These are phyloP conservation scores for Cyclocybe aegerita DNA, from an alignment of 768 basidiomycete species.

Conservation along the genomic window DNA sequence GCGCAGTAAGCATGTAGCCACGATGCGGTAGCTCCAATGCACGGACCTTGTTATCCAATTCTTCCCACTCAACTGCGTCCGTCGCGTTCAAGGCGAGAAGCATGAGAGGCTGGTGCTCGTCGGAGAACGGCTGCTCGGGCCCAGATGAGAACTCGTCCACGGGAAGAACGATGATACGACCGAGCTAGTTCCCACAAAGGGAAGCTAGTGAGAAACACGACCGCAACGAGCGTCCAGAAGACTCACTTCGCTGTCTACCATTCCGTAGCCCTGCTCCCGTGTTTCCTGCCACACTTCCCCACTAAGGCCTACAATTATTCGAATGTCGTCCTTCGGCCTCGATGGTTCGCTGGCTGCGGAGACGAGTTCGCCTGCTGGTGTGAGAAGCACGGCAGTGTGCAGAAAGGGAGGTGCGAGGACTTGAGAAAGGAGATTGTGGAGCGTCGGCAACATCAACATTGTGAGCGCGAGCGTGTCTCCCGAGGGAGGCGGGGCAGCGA, in stretches of 20 bases:
- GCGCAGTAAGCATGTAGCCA: conserved; percentile 3
- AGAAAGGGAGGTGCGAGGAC: conserved; percentile 57
- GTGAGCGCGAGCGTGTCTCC: background rate
- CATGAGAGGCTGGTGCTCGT: conserved; percentile 55
- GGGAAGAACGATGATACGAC: conserved; percentile 67
- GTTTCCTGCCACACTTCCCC: conserved; percentile 82
- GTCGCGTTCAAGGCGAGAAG: conserved; percentile 69
- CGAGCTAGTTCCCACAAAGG: conserved; percentile 44
- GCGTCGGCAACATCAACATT: conserved; percentile 71
- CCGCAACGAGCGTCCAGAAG: conserved; percentile 3
- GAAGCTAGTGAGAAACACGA: conserved; percentile 3
- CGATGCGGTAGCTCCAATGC: background rate
- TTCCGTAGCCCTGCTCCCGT: conserved; percentile 59
- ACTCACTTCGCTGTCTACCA: conserved; percentile 78
- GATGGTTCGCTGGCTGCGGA: conserved; percentile 58
- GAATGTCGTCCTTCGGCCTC: conserved; percentile 69
- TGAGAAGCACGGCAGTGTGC: conserved; percentile 72
- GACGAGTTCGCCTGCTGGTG: conserved; percentile 72
- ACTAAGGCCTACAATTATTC: conserved; percentile 69
- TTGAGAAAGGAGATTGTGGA: conserved; percentile 66
- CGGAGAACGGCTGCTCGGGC: conserved; percentile 21
- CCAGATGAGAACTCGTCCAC: conserved; percentile 41
- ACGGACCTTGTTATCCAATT: conserved; percentile 60
- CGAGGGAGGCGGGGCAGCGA: background rate
- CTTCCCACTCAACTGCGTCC: conserved; percentile 62